phyloP scores from a whole-genome alignment of 192 early-diverging fungal species.

The Coemansia sp. region DNA sequence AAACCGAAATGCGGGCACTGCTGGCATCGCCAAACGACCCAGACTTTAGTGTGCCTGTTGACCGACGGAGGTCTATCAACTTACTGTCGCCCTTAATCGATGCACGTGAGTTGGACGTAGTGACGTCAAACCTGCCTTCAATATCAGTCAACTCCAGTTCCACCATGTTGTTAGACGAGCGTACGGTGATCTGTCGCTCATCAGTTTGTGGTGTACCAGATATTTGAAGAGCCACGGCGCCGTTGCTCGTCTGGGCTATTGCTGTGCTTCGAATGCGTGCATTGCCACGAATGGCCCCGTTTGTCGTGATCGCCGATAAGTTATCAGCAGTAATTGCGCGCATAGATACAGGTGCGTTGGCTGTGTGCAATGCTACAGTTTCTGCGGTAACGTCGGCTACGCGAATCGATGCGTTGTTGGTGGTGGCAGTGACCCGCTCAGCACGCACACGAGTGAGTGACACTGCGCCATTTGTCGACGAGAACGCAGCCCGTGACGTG shows the following conservation, averaged over 20 bases:
- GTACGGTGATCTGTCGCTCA: not conserved
- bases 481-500: not conserved
- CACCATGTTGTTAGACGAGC: conserved; percentile 20
- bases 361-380: conserved; percentile 7
- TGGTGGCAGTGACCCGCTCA: not conserved
- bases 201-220: not conserved
- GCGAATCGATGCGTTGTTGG: conserved; percentile 10
- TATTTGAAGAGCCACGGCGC: conserved; percentile 4
- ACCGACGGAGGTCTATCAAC: not conserved
- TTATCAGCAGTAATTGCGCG: not conserved
- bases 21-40: conserved; percentile 12
- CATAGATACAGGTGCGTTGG: conserved; percentile 15
- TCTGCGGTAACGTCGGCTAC: not conserved
- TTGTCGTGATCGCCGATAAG: conserved; percentile 12
- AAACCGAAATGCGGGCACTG: conserved; percentile 13
- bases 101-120: conserved; percentile 23
- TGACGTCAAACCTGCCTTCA: conserved; percentile 24
- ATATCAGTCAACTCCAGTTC: conserved; percentile 6
- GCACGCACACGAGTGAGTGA: not conserved
- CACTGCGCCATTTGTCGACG: conserved; percentile 13
- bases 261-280: not conserved
- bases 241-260: conserved; percentile 9
- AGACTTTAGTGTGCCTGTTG: conserved; percentile 3
- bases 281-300: conserved; percentile 19
- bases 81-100: conserved; percentile 3